Percentiles rank a stretch among this genome's conserved stretches.
phyloP scores from a whole-genome alignment of 352 stramenopile species.

The Pythium phragmitis region DNA sequence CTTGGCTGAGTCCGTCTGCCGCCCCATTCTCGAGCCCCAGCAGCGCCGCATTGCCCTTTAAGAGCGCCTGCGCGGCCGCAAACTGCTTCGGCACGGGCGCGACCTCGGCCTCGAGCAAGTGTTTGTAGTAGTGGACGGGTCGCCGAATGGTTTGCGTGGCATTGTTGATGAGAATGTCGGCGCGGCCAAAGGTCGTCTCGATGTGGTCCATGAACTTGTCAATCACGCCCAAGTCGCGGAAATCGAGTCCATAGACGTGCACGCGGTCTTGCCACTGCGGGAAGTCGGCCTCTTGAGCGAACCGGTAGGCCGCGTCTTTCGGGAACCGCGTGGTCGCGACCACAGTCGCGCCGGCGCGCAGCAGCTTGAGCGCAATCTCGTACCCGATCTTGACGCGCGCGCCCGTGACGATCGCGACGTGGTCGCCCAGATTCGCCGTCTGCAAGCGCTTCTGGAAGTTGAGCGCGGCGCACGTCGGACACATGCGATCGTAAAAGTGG shows the following conservation, averaged over 20 bases:
- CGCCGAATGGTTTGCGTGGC: conserved; percentile 96
- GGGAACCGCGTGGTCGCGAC: conserved; percentile 96
- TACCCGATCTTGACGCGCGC: conserved; percentile 97
- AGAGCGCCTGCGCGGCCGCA: conserved; percentile 54
- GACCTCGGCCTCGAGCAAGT: conserved; percentile 85
- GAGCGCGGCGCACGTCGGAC: conserved; percentile 90
- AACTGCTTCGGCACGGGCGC: conserved; percentile 68
- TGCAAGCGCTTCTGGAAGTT: conserved; percentile 96
- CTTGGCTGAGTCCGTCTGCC: background rate
- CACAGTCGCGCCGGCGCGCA: conserved; percentile 89
- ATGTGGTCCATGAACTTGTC: conserved; percentile 94
- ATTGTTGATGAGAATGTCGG: conserved; percentile 97
- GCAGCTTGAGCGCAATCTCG: conserved; percentile 92
- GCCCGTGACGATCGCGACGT: conserved; percentile 94
- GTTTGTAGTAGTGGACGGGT: conserved; percentile 94
- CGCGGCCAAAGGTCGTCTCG: conserved; percentile 46
- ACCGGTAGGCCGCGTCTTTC: conserved; percentile 89
- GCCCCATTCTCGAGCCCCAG: conserved; percentile 25
- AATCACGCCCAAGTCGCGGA: conserved; percentile 95
- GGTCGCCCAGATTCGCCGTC: conserved; percentile 81
- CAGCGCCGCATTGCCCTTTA: conserved; percentile 61
- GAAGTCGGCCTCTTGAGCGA: conserved; percentile 91
- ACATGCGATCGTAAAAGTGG: conserved; percentile 97
- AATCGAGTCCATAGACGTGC: conserved; percentile 95
- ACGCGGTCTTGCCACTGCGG: conserved; percentile 74